Evolutionary conservation across 2,329 filamentous ascomycete genomes (phyloP).

Genomic region (Penicillium sp.): DNA sequence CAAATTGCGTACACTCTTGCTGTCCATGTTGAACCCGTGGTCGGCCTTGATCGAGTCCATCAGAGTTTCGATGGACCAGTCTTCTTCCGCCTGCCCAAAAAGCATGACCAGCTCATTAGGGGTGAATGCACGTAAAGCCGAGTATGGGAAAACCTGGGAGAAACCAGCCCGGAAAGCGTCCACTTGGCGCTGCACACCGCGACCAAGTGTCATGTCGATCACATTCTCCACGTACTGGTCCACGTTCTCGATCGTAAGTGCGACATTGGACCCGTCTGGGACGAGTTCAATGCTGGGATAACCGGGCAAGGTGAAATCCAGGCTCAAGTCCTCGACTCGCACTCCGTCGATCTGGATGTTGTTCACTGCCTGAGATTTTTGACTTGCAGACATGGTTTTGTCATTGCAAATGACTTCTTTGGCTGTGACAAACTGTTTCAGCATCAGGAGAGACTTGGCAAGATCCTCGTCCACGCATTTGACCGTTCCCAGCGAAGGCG

Average conservation of each 20-base stretch:
- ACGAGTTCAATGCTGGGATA: slow-evolving; percentile 81
- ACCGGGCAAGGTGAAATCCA: slow-evolving; percentile 93
- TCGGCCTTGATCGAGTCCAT: slow-evolving; percentile 99
- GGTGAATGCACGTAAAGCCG: slow-evolving; percentile 85
- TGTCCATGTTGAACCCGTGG: slow-evolving; percentile 98
- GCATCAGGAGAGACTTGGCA: slow-evolving; percentile 74
- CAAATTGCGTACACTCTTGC: slow-evolving; percentile 86
- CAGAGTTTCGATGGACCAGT: slow-evolving; percentile 95
- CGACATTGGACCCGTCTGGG: slow-evolving; percentile 64
- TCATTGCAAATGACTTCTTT: slow-evolving; percentile 80
- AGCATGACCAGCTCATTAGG: slow-evolving; percentile 91
- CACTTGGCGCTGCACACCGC: slow-evolving; percentile 78
- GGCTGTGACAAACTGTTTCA: slow-evolving; percentile 77
- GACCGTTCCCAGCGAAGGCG: slow-evolving; percentile 80
- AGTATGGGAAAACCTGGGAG: slow-evolving; percentile 93
- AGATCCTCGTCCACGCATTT: slow-evolving; percentile 83
- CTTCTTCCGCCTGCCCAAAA: slow-evolving; percentile 87
- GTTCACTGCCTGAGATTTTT: slow-evolving; percentile 66
- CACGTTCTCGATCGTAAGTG: slow-evolving; percentile 88
- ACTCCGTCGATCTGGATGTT: slow-evolving; percentile 69
- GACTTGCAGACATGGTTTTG: slow-evolving; percentile 54
- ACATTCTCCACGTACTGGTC: slow-evolving; percentile 80
- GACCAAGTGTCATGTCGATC: slow-evolving; percentile 84
- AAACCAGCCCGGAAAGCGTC: slow-evolving; percentile 89
- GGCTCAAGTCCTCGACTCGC: slow-evolving; percentile 74